Conservation (phyloP, 1,284 basidiomycete genomes). For the Cryptococcus sp. region DNA sequence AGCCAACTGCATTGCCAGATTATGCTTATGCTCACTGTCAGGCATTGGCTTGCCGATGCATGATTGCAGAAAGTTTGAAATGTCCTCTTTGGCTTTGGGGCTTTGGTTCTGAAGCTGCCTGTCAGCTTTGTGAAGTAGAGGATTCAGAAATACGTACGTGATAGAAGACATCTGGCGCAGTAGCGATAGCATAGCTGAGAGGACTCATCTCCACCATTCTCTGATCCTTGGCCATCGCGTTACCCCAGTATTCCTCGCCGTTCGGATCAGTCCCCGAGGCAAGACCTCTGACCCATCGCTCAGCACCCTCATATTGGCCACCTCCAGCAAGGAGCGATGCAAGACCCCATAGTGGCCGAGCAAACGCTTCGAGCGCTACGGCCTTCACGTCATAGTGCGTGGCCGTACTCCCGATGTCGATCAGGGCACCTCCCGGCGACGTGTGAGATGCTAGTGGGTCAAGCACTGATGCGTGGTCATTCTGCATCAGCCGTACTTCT, state of each 20-base stretch:
- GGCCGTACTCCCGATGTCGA: slow-evolving; percentile 69
- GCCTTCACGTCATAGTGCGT: slow-evolving; percentile 74
- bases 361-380: slow-evolving; percentile 73
- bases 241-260: slow-evolving; percentile 71
- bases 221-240: slow-evolving; percentile 72
- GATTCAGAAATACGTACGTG: slow-evolving; percentile 48
- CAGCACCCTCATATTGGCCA: slow-evolving; percentile 58
- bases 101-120: slow-evolving; percentile 53
- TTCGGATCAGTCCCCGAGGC: slow-evolving; percentile 66
- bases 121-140: neutral
- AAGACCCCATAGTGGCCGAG: slow-evolving; percentile 73
- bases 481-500: too few species aligned
- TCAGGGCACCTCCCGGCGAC: slow-evolving; percentile 68
- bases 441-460: slow-evolving; percentile 69
- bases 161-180: slow-evolving; percentile 67
- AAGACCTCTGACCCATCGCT: slow-evolving; percentile 67
- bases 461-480: slow-evolving; percentile 54
- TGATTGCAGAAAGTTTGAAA: slow-evolving; percentile 68
- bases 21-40: slow-evolving; percentile 45
- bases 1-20: neutral
- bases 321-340: slow-evolving; percentile 67
- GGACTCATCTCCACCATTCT: slow-evolving; percentile 80
- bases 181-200: slow-evolving; percentile 69
- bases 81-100: slow-evolving; percentile 60
- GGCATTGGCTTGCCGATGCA: slow-evolving; percentile 69